phyloP scores from a whole-genome alignment of 768 basidiomycete species.

The Trametes punicea region DNA sequence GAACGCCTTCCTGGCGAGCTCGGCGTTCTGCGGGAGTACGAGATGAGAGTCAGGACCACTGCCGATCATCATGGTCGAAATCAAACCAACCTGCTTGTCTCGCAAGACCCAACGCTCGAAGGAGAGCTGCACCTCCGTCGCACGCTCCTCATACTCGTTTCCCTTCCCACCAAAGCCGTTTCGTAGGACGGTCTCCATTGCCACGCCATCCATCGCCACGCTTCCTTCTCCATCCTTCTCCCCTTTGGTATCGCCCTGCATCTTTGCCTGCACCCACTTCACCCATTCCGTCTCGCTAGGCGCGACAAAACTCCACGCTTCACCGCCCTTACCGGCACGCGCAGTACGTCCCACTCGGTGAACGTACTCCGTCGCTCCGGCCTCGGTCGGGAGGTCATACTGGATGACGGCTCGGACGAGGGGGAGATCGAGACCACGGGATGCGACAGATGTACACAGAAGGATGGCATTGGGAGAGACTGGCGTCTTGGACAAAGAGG shows the following conservation, averaged over 20 bases:
- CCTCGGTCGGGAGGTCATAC: constrained; percentile 96
- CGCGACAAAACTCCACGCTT: constrained; percentile 90
- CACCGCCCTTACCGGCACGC: constrained; percentile 91
- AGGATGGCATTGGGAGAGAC: constrained; percentile 59
- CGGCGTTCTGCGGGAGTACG: constrained; percentile 70
- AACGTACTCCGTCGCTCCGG: constrained; percentile 93
- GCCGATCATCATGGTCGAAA: background rate
- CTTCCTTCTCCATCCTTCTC: constrained; percentile 18
- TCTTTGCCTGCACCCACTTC: constrained; percentile 80
- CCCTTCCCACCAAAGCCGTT: constrained; percentile 86
- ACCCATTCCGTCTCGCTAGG: constrained; percentile 91
- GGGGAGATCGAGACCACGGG: constrained; percentile 95
- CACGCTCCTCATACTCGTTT: constrained; percentile 79
- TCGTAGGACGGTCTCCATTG: constrained; percentile 67
- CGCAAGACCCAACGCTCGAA: constrained; percentile 92
- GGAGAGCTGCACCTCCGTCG: constrained; percentile 92
- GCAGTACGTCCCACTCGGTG: constrained; percentile 97
- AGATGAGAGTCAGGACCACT: background rate
- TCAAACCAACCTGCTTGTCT: constrained; percentile 57
- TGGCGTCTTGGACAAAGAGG: constrained; percentile 22
- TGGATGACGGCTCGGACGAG: constrained; percentile 93
- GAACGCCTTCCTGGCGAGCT: constrained; percentile 80
- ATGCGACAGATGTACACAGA: constrained; percentile 95
- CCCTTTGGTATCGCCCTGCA: constrained; percentile 50
- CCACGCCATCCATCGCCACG: constrained; percentile 55